Evolutionary conservation across 2,329 filamentous ascomycete species (phyloP).

Genomic region (Colletotrichum australisinense): DNA sequence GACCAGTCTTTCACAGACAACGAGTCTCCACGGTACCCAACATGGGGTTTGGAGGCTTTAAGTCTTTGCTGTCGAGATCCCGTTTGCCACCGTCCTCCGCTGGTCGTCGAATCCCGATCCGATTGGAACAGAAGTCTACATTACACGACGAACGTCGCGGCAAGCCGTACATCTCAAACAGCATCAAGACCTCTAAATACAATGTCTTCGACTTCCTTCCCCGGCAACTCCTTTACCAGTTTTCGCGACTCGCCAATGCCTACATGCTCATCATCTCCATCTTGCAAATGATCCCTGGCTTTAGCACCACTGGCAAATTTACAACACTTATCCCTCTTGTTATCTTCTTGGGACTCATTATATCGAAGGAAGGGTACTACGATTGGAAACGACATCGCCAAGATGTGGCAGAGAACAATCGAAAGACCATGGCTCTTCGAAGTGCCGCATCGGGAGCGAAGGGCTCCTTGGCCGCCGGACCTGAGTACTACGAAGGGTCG

Average conservation of each 20-base stretch:
- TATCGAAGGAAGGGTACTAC: slow-evolving; percentile 88
- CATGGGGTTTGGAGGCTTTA: background rate
- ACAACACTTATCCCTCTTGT: slow-evolving; percentile 80
- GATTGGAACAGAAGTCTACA: slow-evolving; percentile 49
- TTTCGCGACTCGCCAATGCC: slow-evolving; percentile 87
- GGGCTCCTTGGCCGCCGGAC: slow-evolving; percentile 43
- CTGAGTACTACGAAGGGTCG: slow-evolving; percentile 34
- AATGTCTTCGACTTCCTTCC: slow-evolving; percentile 88
- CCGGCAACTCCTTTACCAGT: slow-evolving; percentile 86
- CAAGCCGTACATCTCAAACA: slow-evolving; percentile 64
- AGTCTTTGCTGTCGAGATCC: background rate
- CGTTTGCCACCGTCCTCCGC: slow-evolving; percentile 75
- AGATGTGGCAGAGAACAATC: slow-evolving; percentile 81
- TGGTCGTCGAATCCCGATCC: slow-evolving; percentile 65
- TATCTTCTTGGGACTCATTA: slow-evolving; percentile 83
- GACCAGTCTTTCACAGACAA: background rate
- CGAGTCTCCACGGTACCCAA: background rate
- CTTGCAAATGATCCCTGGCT: slow-evolving; percentile 80
- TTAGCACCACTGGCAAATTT: slow-evolving; percentile 80
- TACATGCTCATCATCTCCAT: slow-evolving; percentile 87
- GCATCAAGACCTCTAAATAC: slow-evolving; percentile 85
- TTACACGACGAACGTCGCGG: slow-evolving; percentile 60
- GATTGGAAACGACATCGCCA: slow-evolving; percentile 83
- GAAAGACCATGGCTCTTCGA: background rate
- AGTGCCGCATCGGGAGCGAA: slow-evolving; percentile 40